A percentile compares a stretch with the other conserved stretches of the same genome.
Conservation (phyloP, 2,329 filamentous ascomycete genomes). For the Alternaria atra region DNA sequence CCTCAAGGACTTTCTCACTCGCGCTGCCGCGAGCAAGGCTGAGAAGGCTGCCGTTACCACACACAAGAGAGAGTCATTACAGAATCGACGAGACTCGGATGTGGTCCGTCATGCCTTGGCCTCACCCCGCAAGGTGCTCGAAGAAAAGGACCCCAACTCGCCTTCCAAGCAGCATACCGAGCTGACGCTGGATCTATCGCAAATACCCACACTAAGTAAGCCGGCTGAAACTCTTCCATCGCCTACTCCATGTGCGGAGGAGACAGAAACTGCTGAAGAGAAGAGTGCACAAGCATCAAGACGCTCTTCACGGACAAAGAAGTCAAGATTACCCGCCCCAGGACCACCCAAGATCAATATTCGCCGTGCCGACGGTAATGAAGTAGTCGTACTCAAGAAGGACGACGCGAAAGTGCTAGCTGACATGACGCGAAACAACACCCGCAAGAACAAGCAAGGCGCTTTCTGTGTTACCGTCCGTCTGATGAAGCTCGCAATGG, state of each 20-base stretch:
- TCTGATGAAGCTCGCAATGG: slow-evolving; percentile 53
- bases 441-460: slow-evolving; percentile 60
- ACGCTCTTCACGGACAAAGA: slow-evolving; percentile 47
- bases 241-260: slow-evolving; percentile 22
- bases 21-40: slow-evolving; percentile 59
- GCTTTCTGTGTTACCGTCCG: slow-evolving; percentile 55
- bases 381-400: slow-evolving; percentile 57
- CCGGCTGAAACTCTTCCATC: slow-evolving; percentile 28
- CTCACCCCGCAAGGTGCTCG: slow-evolving; percentile 56
- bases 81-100: slow-evolving; percentile 59
- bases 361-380: slow-evolving; percentile 53
- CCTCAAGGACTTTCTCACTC: slow-evolving; percentile 59
- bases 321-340: slow-evolving; percentile 47
- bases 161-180: slow-evolving; percentile 52
- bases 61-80: slow-evolving; percentile 53
- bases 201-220: slow-evolving; percentile 37
- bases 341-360: slow-evolving; percentile 55
- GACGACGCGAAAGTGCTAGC: slow-evolving; percentile 60
- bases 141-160: slow-evolving; percentile 59
- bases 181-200: slow-evolving; percentile 42
- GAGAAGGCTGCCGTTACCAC: slow-evolving; percentile 46
- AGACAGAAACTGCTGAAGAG: slow-evolving; percentile 24
- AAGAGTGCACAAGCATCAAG: slow-evolving; percentile 33
- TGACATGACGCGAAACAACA: slow-evolving; percentile 57
- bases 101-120: slow-evolving; percentile 57